Base-by-base conservation (phyloP, 1,284 basidiomycete species). In the Naganishia cerealis region DNA sequence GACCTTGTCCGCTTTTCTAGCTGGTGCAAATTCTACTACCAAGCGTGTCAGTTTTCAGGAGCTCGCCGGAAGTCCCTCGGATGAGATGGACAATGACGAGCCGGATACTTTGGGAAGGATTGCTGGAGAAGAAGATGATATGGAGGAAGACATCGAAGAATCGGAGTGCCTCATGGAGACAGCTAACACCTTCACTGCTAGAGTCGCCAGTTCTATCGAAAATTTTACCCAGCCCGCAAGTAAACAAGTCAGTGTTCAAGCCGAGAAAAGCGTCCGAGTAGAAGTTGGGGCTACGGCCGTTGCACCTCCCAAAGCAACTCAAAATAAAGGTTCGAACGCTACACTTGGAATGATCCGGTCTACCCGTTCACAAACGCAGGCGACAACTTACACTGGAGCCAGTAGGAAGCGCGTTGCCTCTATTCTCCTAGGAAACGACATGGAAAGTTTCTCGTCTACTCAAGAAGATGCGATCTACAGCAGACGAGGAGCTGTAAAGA, bases 71-170 rank as follows among this genome's bases (percentile, higher is more conserved):
- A 39, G 29, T 10, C 36, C 18, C 26, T 54, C 61, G 3, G 61
- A 63, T 18, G 61, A 63, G 21, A 63, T 63, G 61, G 61, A 54
- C 26, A 63, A 63, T 42, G 61, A 63, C 39, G 61, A 42, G 21
- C 50, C 61, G 21, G 61, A 63, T 40, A 63, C 50, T n/a, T 40
- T 63, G 24, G 50, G 61, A 21, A 63, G 42, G 33, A 63, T 63
- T 40, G 61, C 39, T 16, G 61, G 40, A 26, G 61, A 63, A 8
- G 61, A 63, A 29, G 50, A 63, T 39, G 61, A 63, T 2, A 40
- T 50, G 50, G 61, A 63, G 36, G 61, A 63, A 6, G 61, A 63
- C 38, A 63, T 63, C n/a, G 61, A 63, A 54, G 61, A 63, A 46
- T 63, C 61, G 18, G 61, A 63, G 21, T 42, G 50, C 0, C 29